phyloP scores from a whole-genome alignment of 2,329 filamentous ascomycete genomes.

The Talaromyces sp. region DNA sequence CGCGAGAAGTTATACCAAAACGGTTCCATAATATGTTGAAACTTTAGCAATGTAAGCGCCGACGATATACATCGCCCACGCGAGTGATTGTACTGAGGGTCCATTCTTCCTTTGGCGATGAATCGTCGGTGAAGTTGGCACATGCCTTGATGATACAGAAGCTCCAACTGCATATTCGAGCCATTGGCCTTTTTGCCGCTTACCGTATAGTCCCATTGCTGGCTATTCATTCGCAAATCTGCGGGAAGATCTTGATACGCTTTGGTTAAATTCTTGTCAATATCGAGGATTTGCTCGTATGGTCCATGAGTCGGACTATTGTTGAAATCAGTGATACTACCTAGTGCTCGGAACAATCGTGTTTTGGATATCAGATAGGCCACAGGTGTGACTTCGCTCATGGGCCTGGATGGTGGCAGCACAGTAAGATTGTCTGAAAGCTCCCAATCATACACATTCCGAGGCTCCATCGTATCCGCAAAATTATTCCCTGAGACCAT shows the following conservation, averaged over 20 bases:
- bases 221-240: slow-evolving; percentile 45
- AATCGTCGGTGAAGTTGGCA: slow-evolving; percentile 88
- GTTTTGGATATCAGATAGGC: slow-evolving; percentile 50
- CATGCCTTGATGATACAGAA: slow-evolving; percentile 80
- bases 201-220: neutral
- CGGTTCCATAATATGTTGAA: slow-evolving; percentile 8
- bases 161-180: slow-evolving; percentile 8
- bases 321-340: slow-evolving; percentile 43
- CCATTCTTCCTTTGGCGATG: slow-evolving; percentile 69
- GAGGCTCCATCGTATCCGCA: slow-evolving; percentile 59
- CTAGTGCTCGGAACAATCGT: slow-evolving; percentile 42
- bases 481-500: slow-evolving; percentile 61
- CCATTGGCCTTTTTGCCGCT: slow-evolving; percentile 4
- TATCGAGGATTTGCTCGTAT: slow-evolving; percentile 61
- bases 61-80: slow-evolving; percentile 79
- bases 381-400: slow-evolving; percentile 57
- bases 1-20: slow-evolving; percentile 14
- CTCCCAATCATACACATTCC: slow-evolving; percentile 64
- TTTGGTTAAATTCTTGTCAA: slow-evolving; percentile 57
- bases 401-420: slow-evolving; percentile 56
- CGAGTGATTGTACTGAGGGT: slow-evolving; percentile 78
- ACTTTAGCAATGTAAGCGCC: slow-evolving; percentile 39
- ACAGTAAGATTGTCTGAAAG: slow-evolving; percentile 55
- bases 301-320: slow-evolving; percentile 38
- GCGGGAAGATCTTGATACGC: slow-evolving; percentile 67